These are phyloP conservation scores for Trichophyton simii DNA, from an alignment of 2,329 filamentous ascomycete species.

Conservation along the genomic window DNA sequence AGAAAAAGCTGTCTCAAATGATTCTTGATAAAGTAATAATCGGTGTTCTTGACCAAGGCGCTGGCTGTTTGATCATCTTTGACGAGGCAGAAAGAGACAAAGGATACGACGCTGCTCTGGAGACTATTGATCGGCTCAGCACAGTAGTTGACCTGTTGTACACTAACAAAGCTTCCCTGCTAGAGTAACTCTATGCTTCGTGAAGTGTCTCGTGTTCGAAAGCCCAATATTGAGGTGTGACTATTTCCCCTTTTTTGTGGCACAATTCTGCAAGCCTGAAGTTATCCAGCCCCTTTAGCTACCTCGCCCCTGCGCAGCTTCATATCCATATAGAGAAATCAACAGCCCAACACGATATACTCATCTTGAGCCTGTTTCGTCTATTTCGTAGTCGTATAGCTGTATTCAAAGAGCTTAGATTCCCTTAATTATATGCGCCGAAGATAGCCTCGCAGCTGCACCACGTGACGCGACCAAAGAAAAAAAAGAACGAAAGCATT, in stretches of 20 bases:
- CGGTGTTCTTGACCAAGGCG: conserved; percentile 90
- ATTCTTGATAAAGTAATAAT: conserved; percentile 98
- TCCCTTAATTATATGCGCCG: background rate
- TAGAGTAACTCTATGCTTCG: conserved; percentile 52
- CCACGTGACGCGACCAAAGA: background rate
- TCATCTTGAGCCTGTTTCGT: background rate
- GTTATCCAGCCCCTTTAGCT: background rate
- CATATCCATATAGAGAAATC: background rate
- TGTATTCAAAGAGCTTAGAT: background rate
- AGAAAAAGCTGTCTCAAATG: conserved; percentile 98
- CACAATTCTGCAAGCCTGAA: background rate
- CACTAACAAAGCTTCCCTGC: conserved; percentile 88
- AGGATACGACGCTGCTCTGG: conserved; percentile 83
- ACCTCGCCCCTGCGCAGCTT: background rate
- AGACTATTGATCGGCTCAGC: conserved; percentile 93
- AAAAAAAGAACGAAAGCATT: background rate
- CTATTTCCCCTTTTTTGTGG: background rate
- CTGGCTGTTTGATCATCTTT: conserved; percentile 93
- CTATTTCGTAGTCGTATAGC: background rate
- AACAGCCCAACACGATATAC: background rate
- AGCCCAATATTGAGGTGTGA: background rate
- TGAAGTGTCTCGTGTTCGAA: conserved; percentile 2
- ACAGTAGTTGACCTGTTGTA: conserved; percentile 96
- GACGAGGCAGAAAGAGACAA: conserved; percentile 90
- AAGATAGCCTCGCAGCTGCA: background rate